These are phyloP conservation scores for Komagataella ulmi DNA, from an alignment of 805 yeast species.

Conservation along the genomic window DNA sequence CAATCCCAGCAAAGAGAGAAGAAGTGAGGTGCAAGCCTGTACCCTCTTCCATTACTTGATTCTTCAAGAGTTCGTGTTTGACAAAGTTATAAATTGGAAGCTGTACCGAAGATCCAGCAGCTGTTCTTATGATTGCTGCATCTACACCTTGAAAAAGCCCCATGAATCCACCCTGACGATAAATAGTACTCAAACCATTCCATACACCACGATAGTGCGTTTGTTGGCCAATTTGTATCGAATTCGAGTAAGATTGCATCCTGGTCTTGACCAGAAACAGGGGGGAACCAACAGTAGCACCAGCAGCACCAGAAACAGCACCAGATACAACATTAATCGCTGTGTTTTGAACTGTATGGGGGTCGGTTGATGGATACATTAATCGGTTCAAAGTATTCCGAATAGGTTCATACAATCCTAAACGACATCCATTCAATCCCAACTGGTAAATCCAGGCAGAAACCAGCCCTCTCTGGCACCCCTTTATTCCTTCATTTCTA, in stretches of 20 bases:
- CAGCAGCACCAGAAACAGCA: conserved; percentile 73
- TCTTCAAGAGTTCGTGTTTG: conserved; percentile 44
- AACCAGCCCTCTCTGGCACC: conserved; percentile 78
- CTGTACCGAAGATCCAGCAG: conserved; percentile 92
- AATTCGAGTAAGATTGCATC: conserved; percentile 80
- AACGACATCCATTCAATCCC: conserved; percentile 85
- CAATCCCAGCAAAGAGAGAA: conserved; percentile 72
- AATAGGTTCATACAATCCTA: conserved; percentile 88
- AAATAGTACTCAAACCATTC: conserved; percentile 57
- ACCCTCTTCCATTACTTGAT: conserved; percentile 45
- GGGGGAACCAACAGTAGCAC: conserved; percentile 86
- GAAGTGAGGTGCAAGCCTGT: conserved; percentile 61
- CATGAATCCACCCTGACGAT: conserved; percentile 50
- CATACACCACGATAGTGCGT: conserved; percentile 65
- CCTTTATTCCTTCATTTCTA: conserved; percentile 74
- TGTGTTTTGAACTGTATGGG: conserved; percentile 32
- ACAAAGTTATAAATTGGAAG: conserved; percentile 79
- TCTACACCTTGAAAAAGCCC: conserved; percentile 88
- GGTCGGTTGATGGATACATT: conserved; percentile 37
- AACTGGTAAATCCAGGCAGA: conserved; percentile 88
- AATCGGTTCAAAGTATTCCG: conserved; percentile 44
- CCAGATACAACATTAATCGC: conserved; percentile 69
- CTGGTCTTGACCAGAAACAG: conserved; percentile 86
- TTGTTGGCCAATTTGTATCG: conserved; percentile 74
- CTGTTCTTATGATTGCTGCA: conserved; percentile 89